Conservation (phyloP, 1,139 yeast species). For the Pichia kudriavzevii region DNA sequence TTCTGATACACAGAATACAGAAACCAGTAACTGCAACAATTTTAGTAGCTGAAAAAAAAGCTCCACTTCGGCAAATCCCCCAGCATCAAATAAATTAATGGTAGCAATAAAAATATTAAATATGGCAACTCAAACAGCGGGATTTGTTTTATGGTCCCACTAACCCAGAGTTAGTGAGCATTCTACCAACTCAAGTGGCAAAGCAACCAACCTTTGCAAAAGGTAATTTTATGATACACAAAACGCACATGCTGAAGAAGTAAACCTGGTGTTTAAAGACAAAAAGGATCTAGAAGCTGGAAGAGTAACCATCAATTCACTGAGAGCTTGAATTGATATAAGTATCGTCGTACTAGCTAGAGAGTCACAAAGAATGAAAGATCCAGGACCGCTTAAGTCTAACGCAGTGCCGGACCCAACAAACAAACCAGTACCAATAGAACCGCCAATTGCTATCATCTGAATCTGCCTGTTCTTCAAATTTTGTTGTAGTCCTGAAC, state of each 20-base stretch:
- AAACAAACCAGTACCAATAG: constrained; percentile 59
- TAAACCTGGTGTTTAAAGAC: constrained; percentile 50
- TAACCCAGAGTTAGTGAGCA: constrained; percentile 55
- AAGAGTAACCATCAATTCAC: constrained; percentile 47
- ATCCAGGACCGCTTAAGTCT: constrained; percentile 55
- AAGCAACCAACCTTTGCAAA: constrained; percentile 55
- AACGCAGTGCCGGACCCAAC: constrained; percentile 57
- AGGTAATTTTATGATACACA: constrained; percentile 64
- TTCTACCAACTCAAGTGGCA: constrained; percentile 64
- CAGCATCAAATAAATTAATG: constrained; percentile 21
- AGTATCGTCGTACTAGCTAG: constrained; percentile 42
- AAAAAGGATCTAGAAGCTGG: constrained; percentile 64
- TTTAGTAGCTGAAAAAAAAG: constrained; percentile 19
- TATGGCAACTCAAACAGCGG: constrained; percentile 57
- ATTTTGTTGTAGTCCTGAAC: constrained; percentile 43
- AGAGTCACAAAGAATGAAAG: constrained; percentile 44
- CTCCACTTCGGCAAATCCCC: constrained; percentile 24
- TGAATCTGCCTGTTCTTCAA: constrained; percentile 57
- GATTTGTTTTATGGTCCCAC: constrained; percentile 51
- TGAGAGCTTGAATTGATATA: constrained; percentile 56
- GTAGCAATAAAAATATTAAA: constrained; percentile 48
- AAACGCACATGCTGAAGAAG: constrained; percentile 65
- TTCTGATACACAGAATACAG: constrained; percentile 39
- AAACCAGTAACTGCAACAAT: constrained; percentile 33
- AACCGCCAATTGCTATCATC: constrained; percentile 79